phyloP scores from a whole-genome alignment of 2,329 filamentous ascomycete genomes.

The Didymella segeticola region DNA sequence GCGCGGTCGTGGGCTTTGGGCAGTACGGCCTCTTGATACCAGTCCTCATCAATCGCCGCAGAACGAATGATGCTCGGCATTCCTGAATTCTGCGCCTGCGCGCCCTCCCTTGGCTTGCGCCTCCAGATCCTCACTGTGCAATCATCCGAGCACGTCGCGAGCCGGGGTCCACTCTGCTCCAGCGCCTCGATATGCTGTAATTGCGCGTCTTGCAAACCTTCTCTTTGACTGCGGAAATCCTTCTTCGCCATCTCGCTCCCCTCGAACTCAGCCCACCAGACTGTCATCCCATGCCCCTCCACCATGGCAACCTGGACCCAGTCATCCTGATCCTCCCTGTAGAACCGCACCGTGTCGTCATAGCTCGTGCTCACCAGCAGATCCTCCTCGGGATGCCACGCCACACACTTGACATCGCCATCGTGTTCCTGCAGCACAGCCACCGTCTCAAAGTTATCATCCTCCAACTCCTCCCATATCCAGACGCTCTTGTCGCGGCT shows the following conservation, averaged over 20 bases:
- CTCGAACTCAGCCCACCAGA: slow-evolving; percentile 84
- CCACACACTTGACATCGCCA: slow-evolving; percentile 91
- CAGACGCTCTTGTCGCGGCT: slow-evolving; percentile 92
- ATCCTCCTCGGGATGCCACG: slow-evolving; percentile 83
- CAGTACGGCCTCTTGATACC: slow-evolving; percentile 78
- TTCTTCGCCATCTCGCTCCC: slow-evolving; percentile 45
- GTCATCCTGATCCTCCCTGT: slow-evolving; percentile 90
- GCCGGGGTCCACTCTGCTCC: slow-evolving; percentile 59
- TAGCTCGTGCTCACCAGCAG: slow-evolving; percentile 91
- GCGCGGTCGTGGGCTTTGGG: slow-evolving; percentile 79
- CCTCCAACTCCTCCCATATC: slow-evolving; percentile 97
- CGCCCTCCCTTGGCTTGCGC: slow-evolving; percentile 61
- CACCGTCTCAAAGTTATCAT: slow-evolving; percentile 96
- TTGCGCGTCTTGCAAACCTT: slow-evolving; percentile 42
- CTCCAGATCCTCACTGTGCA: slow-evolving; percentile 80
- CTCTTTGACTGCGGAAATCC: slow-evolving; percentile 33
- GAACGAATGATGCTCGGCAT: slow-evolving; percentile 92
- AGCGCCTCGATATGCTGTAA: slow-evolving; percentile 46
- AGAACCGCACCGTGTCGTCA: slow-evolving; percentile 87
- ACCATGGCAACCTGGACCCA: slow-evolving; percentile 90
- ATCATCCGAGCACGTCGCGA: slow-evolving; percentile 88
- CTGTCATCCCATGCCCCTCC: slow-evolving; percentile 81
- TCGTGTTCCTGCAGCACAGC: slow-evolving; percentile 94
- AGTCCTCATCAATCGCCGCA: slow-evolving; percentile 75
- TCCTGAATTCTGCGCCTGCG: slow-evolving; percentile 58